Conservation (phyloP, 2,329 filamentous ascomycete species). For the Penicillium sumatraense region DNA sequence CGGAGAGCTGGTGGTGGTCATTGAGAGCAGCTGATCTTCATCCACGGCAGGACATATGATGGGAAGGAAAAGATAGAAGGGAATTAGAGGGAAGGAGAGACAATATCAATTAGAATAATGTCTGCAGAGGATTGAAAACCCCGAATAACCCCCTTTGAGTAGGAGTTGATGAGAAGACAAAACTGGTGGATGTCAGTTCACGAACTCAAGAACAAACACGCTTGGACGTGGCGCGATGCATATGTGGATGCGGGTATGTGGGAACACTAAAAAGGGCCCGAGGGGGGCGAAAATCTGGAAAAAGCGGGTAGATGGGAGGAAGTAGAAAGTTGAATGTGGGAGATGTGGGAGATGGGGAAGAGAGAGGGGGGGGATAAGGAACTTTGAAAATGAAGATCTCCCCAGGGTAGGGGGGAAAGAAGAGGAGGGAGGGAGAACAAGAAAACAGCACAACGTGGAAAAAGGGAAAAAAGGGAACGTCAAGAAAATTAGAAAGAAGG, state of each 20-base stretch:
- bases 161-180: not conserved
- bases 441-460: slow-evolving; percentile 14
- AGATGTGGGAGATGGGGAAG: too few species aligned
- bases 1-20: slow-evolving; percentile 50
- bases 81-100: slow-evolving; percentile 6
- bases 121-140: slow-evolving; percentile 10
- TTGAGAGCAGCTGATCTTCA: slow-evolving; percentile 46
- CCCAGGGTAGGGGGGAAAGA: too few species aligned
- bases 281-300: slow-evolving; percentile 28
- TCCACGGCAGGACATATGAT: slow-evolving; percentile 32
- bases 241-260: slow-evolving; percentile 23
- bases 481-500: slow-evolving; percentile 22
- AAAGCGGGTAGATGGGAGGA: slow-evolving; percentile 18
- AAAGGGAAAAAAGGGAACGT: slow-evolving; percentile 16
- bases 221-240: slow-evolving; percentile 22
- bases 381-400: not conserved
- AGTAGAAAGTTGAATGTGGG: not conserved
- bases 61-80: not conserved
- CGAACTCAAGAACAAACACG: slow-evolving; percentile 14
- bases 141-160: not conserved
- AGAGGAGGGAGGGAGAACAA: slow-evolving; percentile 11
- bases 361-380: not conserved
- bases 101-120: not conserved
- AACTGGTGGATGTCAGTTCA: slow-evolving; percentile 16
- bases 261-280: slow-evolving; percentile 15